Evolutionary conservation across 106 monocot genomes (phyloP).

Genomic region (Dendrobium huoshanense): DNA sequence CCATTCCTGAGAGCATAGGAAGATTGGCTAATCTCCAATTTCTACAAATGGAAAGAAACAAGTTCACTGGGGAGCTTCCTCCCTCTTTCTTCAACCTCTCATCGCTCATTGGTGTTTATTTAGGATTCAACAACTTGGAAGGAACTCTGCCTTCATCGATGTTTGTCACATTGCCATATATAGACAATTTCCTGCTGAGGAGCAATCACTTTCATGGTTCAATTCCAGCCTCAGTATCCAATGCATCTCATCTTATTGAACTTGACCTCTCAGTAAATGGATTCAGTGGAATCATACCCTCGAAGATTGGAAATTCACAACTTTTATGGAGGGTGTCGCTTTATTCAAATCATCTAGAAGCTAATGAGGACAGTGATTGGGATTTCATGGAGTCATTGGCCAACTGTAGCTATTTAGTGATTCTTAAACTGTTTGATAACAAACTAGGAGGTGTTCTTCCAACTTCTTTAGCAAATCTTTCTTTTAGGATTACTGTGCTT

Average conservation of each 20-base stretch:
- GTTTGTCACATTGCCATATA: too few species aligned
- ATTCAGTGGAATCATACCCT: constrained; percentile 10
- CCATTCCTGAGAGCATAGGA: constrained; percentile 11
- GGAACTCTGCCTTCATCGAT: too few species aligned
- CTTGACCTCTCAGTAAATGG: background rate
- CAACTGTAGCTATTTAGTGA: constrained; percentile 10
- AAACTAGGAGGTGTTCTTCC: constrained; percentile 17
- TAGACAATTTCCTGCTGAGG: too few species aligned
- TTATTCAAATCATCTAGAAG: background rate
- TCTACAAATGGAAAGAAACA: too few species aligned
- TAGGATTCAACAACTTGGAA: too few species aligned
- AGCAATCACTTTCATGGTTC: constrained; percentile 17
- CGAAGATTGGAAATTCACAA: background rate
- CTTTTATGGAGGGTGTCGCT: background rate
- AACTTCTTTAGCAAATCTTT: constrained; percentile 9
- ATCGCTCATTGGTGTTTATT: too few species aligned
- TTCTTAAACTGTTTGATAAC: constrained; percentile 7
- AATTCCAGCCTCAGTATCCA: constrained; percentile 20
- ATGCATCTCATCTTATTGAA: constrained; percentile 8
- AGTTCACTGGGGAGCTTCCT: too few species aligned
- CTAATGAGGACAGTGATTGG: constrained; percentile 7
- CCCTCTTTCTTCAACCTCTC: too few species aligned
- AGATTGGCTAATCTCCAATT: background rate
- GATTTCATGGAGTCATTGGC: constrained; percentile 5
- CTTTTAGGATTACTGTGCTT: background rate